Evolutionary conservation across 2,329 filamentous ascomycete species (phyloP).

Genomic region (Elsinoe fawcettii): DNA sequence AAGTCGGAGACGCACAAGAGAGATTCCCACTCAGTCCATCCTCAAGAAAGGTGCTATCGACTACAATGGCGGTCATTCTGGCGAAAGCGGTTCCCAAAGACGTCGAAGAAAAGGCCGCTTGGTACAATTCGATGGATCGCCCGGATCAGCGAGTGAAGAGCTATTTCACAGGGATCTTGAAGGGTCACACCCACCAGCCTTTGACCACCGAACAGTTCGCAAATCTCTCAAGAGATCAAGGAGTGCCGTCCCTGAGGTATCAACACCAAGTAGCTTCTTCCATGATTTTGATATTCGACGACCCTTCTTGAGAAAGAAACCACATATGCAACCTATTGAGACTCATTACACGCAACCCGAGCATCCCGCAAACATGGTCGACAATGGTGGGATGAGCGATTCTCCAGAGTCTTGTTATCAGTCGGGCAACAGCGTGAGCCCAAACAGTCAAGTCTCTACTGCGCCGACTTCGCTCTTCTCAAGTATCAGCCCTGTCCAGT

Average conservation of each 20-base stretch:
- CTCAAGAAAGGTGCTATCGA: background rate
- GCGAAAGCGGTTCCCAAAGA: background rate
- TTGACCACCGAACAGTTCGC: background rate
- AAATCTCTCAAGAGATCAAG: background rate
- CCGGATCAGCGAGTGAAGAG: constrained; percentile 4
- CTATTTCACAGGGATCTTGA: constrained; percentile 1
- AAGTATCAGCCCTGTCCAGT: constrained; percentile 23
- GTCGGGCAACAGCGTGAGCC: constrained; percentile 21
- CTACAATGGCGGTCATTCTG: background rate
- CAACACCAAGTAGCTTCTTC: background rate
- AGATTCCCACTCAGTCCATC: background rate
- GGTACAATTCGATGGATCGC: constrained; percentile 8
- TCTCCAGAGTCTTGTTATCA: constrained; percentile 9
- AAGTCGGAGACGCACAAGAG: background rate
- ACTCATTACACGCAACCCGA: background rate
- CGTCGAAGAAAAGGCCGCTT: background rate
- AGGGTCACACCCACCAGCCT: background rate
- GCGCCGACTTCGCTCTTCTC: constrained; percentile 27
- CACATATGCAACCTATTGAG: constrained; percentile 7
- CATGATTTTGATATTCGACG: background rate
- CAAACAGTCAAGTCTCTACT: constrained; percentile 28
- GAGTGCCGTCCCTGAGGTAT: background rate
- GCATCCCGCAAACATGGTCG: constrained; percentile 16
- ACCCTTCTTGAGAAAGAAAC: constrained; percentile 6
- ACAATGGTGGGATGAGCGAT: constrained; percentile 12